Evolutionary conservation across 2,329 filamentous ascomycete genomes (phyloP).

Genomic region (Aspergillus sclerotialis): DNA sequence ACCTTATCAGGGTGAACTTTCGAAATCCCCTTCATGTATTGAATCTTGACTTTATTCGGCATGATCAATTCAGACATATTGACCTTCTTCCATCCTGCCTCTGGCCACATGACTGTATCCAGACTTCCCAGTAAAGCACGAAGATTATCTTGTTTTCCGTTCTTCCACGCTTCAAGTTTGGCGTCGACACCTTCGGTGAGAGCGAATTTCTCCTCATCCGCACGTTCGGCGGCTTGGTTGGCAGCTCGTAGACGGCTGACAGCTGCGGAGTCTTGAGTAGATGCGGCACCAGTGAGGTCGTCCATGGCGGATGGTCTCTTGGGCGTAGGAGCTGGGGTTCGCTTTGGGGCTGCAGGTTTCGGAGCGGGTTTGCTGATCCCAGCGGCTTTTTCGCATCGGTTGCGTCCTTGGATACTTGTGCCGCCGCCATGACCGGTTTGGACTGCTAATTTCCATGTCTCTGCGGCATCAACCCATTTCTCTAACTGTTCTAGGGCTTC

Average conservation of each 20-base stretch:
- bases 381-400: constrained; percentile 82
- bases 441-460: constrained; percentile 75
- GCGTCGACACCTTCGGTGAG: constrained; percentile 81
- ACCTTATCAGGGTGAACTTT: constrained; percentile 99
- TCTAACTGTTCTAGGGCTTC: constrained; percentile 95
- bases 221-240: constrained; percentile 75
- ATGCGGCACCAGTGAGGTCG: constrained; percentile 26
- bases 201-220: constrained; percentile 88
- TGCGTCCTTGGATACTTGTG: constrained; percentile 75
- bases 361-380: constrained; percentile 53
- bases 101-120: constrained; percentile 84
- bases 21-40: constrained; percentile 98
- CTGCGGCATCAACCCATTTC: constrained; percentile 77
- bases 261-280: constrained; percentile 57
- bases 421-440: constrained; percentile 80
- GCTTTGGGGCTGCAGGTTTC: constrained; percentile 40
- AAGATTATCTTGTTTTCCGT: constrained; percentile 87
- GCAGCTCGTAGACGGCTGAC: constrained; percentile 76
- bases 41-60: constrained; percentile 90
- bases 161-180: constrained; percentile 71
- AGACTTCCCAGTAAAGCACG: constrained; percentile 79
- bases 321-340: constrained; percentile 7
- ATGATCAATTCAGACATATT: constrained; percentile 88
- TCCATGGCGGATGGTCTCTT: constrained; percentile 36
- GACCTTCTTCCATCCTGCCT: constrained; percentile 93